Evolutionary conservation across 2,329 filamentous ascomycete species (phyloP).

Genomic region (Davidsoniella australis): DNA sequence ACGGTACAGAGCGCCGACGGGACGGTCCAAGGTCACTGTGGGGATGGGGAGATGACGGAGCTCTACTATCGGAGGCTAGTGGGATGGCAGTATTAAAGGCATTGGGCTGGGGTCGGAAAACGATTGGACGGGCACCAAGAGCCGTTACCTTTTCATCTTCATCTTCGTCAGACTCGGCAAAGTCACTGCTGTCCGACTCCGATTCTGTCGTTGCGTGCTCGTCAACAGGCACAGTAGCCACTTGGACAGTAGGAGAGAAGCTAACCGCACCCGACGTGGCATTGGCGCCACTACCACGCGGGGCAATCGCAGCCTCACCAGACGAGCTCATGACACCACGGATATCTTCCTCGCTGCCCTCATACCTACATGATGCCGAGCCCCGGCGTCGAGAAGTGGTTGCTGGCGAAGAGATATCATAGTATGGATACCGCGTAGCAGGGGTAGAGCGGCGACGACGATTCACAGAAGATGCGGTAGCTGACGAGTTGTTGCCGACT

Average conservation of each 20-base stretch:
- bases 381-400: conserved; percentile 23
- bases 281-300: not conserved
- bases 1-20: conserved; percentile 33
- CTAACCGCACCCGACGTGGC: not conserved
- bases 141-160: conserved; percentile 72
- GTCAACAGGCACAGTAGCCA: not conserved
- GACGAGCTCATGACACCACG: conserved; percentile 25
- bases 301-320: not conserved
- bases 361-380: conserved; percentile 80
- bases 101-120: conserved; percentile 78
- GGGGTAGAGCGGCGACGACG: conserved; percentile 31
- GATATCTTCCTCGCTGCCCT: conserved; percentile 70
- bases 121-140: conserved; percentile 40
- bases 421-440: conserved; percentile 13
- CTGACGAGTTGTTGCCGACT: conserved; percentile 40
- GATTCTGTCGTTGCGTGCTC: conserved; percentile 22
- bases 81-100: conserved; percentile 37
- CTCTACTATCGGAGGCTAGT: conserved; percentile 23
- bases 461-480: conserved; percentile 15
- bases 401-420: not conserved
- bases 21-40: conserved; percentile 30
- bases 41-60: conserved; percentile 52
- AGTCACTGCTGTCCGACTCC: conserved; percentile 24
- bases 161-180: conserved; percentile 23
- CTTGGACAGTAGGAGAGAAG: conserved; percentile 2